Conservation (phyloP, 306 rosid species). For the Trichosanthes cucumerina region DNA sequence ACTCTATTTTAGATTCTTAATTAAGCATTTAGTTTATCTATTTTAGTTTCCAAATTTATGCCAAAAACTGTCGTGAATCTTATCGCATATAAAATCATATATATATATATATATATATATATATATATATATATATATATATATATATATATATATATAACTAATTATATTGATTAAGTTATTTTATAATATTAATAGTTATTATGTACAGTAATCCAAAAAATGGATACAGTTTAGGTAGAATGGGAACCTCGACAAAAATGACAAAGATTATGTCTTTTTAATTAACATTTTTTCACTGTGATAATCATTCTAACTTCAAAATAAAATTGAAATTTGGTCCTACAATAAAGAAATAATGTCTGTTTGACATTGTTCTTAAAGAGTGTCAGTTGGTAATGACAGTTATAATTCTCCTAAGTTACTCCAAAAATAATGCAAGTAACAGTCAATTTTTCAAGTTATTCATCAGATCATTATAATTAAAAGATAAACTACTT, state of each 20-base stretch:
- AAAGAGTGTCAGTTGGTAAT: conserved; percentile 2
- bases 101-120: too few relatives aligned
- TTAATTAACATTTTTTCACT: not conserved
- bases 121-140: too few relatives aligned
- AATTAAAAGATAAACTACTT: not conserved
- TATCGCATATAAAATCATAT: too few relatives aligned
- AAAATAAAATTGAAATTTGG: not conserved
- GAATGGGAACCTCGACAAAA: not conserved
- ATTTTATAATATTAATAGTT: too few relatives aligned
- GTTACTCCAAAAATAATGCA: not conserved
- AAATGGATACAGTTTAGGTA: not conserved
- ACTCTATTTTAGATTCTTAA: too few relatives aligned
- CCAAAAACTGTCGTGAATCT: too few relatives aligned
- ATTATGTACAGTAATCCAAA: too few relatives aligned
- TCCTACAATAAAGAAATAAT: not conserved
- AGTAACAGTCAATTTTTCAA: not conserved
- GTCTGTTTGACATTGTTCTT: conserved; percentile 4
- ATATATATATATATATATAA: too few relatives aligned
- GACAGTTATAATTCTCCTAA: conserved; percentile 8
- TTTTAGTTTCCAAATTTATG: too few relatives aligned
- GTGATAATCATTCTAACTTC: not conserved
- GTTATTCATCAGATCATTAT: not conserved
- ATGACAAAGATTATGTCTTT: not conserved
- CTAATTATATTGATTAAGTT: not conserved
- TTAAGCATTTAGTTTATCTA: too few relatives aligned